Percentiles rank a stretch among this genome's conserved stretches.
phyloP scores from a whole-genome alignment of 1,284 basidiomycete genomes.

The Fomitopsis schrenkii region DNA sequence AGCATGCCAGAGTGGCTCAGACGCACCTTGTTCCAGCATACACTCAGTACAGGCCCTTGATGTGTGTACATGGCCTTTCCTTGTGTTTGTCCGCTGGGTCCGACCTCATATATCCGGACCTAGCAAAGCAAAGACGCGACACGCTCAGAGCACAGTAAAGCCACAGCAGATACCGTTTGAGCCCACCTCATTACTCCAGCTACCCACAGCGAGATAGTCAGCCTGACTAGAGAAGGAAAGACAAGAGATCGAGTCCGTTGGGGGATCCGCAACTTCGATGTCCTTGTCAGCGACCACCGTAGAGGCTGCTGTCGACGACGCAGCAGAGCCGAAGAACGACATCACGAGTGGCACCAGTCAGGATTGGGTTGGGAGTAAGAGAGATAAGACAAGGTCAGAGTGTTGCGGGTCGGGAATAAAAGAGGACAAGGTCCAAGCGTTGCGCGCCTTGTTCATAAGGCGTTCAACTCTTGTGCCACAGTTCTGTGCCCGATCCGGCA shows the following conservation, averaged over 20 bases:
- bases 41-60: constrained; percentile 77
- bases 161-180: neutral
- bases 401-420: neutral
- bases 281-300: constrained; percentile 49
- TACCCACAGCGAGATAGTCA: constrained; percentile 72
- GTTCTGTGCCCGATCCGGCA: neutral
- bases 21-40: constrained; percentile 76
- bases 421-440: neutral
- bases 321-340: constrained; percentile 37
- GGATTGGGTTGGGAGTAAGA: neutral
- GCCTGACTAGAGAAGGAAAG: constrained; percentile 61
- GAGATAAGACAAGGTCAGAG: neutral
- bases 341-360: constrained; percentile 17
- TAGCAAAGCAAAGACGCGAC: constrained; percentile 16
- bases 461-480: neutral
- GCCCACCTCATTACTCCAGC: constrained; percentile 76
- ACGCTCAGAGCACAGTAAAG: neutral
- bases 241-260: constrained; percentile 71
- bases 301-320: constrained; percentile 25
- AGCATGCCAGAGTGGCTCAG: neutral
- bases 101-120: constrained; percentile 64
- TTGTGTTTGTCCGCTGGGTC: constrained; percentile 53
- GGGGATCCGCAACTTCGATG: constrained; percentile 71
- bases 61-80: constrained; percentile 84
- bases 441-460: neutral